phyloP scores from a whole-genome alignment of 495 filamentous ascomycete species.

The Thermothielavioides terrestris region DNA sequence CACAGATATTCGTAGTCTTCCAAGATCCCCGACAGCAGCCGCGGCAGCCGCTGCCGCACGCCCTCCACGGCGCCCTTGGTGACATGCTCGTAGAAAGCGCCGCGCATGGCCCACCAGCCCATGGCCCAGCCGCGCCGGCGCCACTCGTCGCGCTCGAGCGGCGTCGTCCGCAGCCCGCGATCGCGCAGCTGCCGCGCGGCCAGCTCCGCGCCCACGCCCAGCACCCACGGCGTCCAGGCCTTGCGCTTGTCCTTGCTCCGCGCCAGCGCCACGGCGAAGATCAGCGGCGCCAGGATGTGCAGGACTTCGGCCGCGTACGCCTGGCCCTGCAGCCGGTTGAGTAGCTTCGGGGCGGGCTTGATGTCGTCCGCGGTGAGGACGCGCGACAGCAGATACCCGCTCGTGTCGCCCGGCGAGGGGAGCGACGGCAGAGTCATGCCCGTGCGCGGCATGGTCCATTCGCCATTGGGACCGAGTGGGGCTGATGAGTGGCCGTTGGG shows the following conservation, averaged over 20 bases:
- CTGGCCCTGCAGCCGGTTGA: constrained; percentile 64
- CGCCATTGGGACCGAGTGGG: constrained; percentile 31
- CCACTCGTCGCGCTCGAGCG: constrained; percentile 82
- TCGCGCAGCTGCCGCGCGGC: constrained; percentile 74
- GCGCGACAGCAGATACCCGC: constrained; percentile 77
- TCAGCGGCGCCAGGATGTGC: constrained; percentile 79
- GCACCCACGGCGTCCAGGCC: constrained; percentile 82
- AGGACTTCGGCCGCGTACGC: constrained; percentile 76
- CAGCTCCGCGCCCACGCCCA: constrained; percentile 81
- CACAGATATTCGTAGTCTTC: constrained; percentile 97
- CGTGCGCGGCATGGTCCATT: constrained; percentile 94
- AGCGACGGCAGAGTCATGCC: constrained; percentile 73
- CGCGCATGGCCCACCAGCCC: constrained; percentile 91
- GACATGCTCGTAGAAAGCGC: constrained; percentile 90
- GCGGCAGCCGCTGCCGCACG: constrained; percentile 65
- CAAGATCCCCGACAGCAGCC: constrained; percentile 69
- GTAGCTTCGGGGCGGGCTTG: constrained; percentile 73
- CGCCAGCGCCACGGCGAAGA: constrained; percentile 82
- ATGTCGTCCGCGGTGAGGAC: constrained; percentile 94
- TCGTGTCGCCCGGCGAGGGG: constrained; percentile 69
- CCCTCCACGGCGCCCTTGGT: constrained; percentile 70
- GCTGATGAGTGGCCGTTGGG: constrained; percentile 2
- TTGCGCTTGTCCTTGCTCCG: constrained; percentile 48
- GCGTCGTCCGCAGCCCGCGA: constrained; percentile 66
- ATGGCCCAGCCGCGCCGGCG: constrained; percentile 77